Evolutionary conservation across 306 rosid species (phyloP).

Genomic region (Mucuna pruriens): DNA sequence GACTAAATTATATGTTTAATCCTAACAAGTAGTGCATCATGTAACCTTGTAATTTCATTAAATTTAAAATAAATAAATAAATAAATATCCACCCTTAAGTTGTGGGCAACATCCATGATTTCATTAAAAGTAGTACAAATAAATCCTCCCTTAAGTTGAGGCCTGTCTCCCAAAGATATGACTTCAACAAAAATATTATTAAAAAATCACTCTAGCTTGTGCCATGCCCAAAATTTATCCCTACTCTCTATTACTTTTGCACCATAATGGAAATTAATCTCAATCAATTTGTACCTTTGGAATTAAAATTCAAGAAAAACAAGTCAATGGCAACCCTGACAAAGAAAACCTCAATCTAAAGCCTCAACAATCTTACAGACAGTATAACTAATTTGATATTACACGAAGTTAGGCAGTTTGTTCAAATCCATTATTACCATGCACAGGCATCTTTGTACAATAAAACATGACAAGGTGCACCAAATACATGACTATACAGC

Average conservation of each 20-base stretch:
- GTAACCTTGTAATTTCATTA: background rate
- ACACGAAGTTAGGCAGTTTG: background rate
- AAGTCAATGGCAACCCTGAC: background rate
- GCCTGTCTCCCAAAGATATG: background rate
- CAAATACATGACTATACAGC: conserved; percentile 30
- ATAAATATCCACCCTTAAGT: background rate
- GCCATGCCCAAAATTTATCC: background rate
- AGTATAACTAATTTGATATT: background rate
- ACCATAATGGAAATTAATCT: background rate
- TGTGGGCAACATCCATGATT: background rate
- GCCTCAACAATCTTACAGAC: background rate
- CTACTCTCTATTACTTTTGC: background rate
- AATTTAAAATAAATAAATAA: background rate
- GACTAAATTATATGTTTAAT: no score
- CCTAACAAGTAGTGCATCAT: background rate
- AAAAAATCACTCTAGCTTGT: background rate
- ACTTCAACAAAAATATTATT: background rate
- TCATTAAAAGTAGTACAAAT: background rate
- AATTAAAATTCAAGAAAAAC: conserved; percentile 3
- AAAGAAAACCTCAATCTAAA: background rate
- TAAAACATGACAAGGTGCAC: conserved; percentile 18
- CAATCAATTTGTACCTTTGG: background rate
- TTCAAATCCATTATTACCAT: background rate
- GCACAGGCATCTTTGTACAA: background rate
- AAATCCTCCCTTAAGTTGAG: background rate